Conservation (phyloP, 495 filamentous ascomycete genomes). For the Entonaema liquescens region DNA sequence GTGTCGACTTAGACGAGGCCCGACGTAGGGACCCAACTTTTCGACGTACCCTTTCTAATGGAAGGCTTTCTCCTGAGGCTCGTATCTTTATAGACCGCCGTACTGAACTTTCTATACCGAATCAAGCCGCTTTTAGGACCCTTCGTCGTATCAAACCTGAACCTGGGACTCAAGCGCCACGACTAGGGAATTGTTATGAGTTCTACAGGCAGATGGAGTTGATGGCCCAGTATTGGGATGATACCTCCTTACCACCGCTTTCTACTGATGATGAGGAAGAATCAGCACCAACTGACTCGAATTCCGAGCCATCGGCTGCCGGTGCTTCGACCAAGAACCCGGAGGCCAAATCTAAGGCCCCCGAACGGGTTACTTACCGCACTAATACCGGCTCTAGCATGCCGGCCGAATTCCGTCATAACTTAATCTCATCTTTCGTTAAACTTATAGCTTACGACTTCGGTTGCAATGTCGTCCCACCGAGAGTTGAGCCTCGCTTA, state of each 20-base stretch:
- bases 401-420: slow-evolving; percentile 77
- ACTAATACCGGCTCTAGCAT: slow-evolving; percentile 72
- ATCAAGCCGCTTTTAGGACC: slow-evolving; percentile 61
- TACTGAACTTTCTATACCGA: slow-evolving; percentile 59
- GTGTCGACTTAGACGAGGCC: slow-evolving; percentile 54
- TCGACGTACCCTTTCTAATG: slow-evolving; percentile 53
- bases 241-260: slow-evolving; percentile 53
- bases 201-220: slow-evolving; percentile 65
- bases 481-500: slow-evolving; percentile 70
- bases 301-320: slow-evolving; percentile 16
- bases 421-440: slow-evolving; percentile 73
- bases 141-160: slow-evolving; percentile 60
- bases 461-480: slow-evolving; percentile 72
- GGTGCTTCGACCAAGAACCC: slow-evolving; percentile 1
- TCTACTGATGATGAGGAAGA: slow-evolving; percentile 19
- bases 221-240: slow-evolving; percentile 61
- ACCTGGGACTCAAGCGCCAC: slow-evolving; percentile 54
- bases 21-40: slow-evolving; percentile 54
- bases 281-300: slow-evolving; percentile 14
- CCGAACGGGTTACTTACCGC: slow-evolving; percentile 53
- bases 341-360: slow-evolving; percentile 23
- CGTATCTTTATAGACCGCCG: slow-evolving; percentile 61
- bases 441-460: slow-evolving; percentile 85
- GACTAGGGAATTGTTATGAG: slow-evolving; percentile 65
- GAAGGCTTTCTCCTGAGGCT: slow-evolving; percentile 58